Evolutionary conservation across 495 filamentous ascomycete species (phyloP).

Genomic region (Penicillium cataractarum): DNA sequence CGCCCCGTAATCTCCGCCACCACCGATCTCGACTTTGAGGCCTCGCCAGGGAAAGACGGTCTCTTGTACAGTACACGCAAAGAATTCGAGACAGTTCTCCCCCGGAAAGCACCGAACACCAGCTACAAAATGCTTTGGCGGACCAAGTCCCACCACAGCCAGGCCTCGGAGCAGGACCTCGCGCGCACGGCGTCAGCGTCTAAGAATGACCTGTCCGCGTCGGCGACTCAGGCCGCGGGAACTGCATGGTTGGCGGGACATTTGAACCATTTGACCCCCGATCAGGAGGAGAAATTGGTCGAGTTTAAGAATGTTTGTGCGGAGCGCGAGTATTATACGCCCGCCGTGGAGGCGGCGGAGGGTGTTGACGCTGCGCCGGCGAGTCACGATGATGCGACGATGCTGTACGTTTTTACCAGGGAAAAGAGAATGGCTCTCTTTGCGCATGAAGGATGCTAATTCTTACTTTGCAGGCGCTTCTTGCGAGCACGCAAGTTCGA

Average conservation of each 20-base stretch:
- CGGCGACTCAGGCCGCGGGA: constrained; percentile 45
- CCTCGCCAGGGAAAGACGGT: no score
- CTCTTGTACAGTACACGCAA: not conserved
- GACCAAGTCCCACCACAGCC: constrained; percentile 38
- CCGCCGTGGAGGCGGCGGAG: constrained; percentile 40
- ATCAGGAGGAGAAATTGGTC: constrained; percentile 65
- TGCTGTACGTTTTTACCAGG: constrained; percentile 61
- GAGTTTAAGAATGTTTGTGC: constrained; percentile 69
- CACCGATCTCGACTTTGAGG: constrained; percentile 3
- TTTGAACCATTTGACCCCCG: constrained; percentile 68
- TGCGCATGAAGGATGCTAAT: constrained; percentile 5
- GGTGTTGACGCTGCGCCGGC: constrained; percentile 42
- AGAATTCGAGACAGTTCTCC: no score
- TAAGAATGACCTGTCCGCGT: constrained; percentile 47
- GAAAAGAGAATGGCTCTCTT: not conserved
- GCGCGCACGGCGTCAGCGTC: constrained; percentile 31
- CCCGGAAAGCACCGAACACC: no score
- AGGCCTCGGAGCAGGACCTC: constrained; percentile 33
- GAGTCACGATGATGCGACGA: constrained; percentile 78
- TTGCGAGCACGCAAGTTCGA: constrained; percentile 78
- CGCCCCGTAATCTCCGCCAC: constrained; percentile 9
- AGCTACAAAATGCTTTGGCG: constrained; percentile 43
- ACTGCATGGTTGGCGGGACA: constrained; percentile 62
- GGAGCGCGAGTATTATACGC: constrained; percentile 67
- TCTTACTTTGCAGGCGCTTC: constrained; percentile 61